Base-by-base conservation (phyloP, 2,329 filamentous ascomycete genomes). In the Aspergillus sp. region DNA sequence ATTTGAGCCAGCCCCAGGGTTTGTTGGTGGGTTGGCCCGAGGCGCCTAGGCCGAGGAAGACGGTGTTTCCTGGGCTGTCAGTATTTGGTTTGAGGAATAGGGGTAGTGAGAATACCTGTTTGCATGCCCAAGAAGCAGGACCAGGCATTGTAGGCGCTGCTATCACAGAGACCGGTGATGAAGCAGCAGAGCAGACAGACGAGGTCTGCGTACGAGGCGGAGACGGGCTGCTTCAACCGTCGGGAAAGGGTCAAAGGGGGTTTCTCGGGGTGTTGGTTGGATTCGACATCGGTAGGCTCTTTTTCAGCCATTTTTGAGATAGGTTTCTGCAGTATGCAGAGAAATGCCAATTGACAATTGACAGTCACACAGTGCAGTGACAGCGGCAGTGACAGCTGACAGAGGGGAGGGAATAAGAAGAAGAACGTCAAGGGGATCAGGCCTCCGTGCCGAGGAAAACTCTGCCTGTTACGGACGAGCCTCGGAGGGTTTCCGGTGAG, bases 101-200 rank as follows among this genome's bases (percentile, higher is more conserved):
- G 11, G 29, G 11, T 29, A 11, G 26, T 37, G 19, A 7, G 48
- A 58, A 27, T 64, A 71, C 70, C 70, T 2, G 70, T 72, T 48
- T 73, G 70, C 70, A 73, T 73, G 41, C 67, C 67, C 33, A 72
- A 57, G 56, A 73, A 73, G 47, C 69, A 72, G 29, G 64, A 68
- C 69, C 70, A 73, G 10, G 68, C 67, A 51, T 69, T 70, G 58
- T 71, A 72, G 8, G 69, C 65, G 33, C 67, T 65, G 45, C 67
- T 68, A 48, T 73, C 70, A 39, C 70, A 69, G 13, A 73, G 58
- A 1, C 70, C 70, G 0, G 69, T 72, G 29, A 66, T 54, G 41
- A 72, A 66, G 33, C 59, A 62, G 8, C 65, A 57, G 43, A 73
- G 48, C 50, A 72, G 46, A 62, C 56, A 69, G 36, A 70, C 50